phyloP scores from a whole-genome alignment of 495 filamentous ascomycete species.

The Neurospora sp. region DNA sequence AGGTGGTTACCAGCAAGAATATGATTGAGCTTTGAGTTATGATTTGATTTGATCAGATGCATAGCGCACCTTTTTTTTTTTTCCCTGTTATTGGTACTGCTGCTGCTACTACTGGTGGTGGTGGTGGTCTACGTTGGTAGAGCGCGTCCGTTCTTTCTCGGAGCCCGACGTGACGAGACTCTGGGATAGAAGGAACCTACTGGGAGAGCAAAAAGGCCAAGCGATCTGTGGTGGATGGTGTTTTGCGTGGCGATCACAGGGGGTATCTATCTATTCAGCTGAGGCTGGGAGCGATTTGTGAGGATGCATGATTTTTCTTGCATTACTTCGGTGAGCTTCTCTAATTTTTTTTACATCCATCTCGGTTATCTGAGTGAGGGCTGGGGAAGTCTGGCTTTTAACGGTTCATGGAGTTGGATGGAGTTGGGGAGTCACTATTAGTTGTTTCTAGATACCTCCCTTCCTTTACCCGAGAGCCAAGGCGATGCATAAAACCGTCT shows the following conservation, averaged over 20 bases:
- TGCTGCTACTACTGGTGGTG: too few relatives aligned
- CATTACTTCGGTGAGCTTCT: background rate
- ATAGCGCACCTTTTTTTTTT: background rate
- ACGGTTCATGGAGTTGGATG: background rate
- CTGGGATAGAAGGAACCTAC: too few relatives aligned
- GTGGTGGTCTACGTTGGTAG: too few relatives aligned
- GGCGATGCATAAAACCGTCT: background rate
- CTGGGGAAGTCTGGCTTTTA: background rate
- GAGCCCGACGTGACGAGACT: background rate
- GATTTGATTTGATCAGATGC: too few relatives aligned
- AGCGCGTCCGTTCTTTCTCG: background rate
- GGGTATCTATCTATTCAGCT: background rate
- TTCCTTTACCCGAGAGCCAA: background rate
- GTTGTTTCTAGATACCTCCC: background rate
- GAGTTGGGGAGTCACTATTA: background rate
- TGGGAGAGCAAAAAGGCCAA: background rate
- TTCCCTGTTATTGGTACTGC: background rate
- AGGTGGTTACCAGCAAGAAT: conserved; percentile 9
- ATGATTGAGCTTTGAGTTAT: conserved; percentile 4
- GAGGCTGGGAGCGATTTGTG: background rate
- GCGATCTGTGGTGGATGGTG: background rate
- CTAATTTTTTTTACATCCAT: background rate
- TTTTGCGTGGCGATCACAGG: background rate
- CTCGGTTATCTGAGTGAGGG: background rate
- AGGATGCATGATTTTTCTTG: background rate